Conservation (phyloP, 1,284 basidiomycete genomes). For the Irpex sp. region DNA sequence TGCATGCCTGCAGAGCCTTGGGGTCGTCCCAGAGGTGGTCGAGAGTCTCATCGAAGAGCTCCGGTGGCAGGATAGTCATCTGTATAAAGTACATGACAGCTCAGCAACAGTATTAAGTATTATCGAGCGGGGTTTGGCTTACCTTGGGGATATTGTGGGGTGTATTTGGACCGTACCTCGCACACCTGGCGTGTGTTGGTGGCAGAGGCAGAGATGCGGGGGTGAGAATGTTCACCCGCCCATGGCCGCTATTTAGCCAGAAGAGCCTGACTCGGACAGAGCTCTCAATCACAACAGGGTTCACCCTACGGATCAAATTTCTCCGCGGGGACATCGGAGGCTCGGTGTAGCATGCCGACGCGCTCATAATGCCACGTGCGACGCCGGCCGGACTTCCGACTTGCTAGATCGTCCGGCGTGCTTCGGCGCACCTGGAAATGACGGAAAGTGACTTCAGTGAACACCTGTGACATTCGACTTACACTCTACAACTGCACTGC, state of each 20-base stretch:
- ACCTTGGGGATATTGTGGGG: neutral
- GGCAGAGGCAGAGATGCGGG: constrained; percentile 1
- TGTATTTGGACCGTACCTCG: neutral
- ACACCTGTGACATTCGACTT: neutral
- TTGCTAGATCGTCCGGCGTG: too few relatives aligned
- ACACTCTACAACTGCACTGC: neutral
- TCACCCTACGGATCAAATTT: neutral
- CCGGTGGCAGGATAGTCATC: constrained; percentile 20
- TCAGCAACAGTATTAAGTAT: neutral
- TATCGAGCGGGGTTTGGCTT: neutral
- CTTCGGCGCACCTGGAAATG: neutral
- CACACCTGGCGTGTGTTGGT: constrained; percentile 11
- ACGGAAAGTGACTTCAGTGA: neutral
- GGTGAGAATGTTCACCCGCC: neutral
- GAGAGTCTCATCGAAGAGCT: constrained; percentile 28
- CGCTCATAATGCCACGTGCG: neutral
- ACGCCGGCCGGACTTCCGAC: too few relatives aligned
- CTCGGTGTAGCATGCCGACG: neutral
- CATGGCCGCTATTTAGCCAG: neutral
- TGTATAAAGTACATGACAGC: neutral
- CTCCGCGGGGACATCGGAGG: neutral
- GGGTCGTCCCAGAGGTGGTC: constrained; percentile 30
- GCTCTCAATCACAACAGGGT: neutral
- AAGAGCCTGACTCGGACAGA: neutral
- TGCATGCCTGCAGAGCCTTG: constrained; percentile 25